Percentiles rank a stretch among this genome's conserved stretches.
Evolutionary conservation across 352 stramenopile species (phyloP).

Genomic region (Globisporangium takayamanum): DNA sequence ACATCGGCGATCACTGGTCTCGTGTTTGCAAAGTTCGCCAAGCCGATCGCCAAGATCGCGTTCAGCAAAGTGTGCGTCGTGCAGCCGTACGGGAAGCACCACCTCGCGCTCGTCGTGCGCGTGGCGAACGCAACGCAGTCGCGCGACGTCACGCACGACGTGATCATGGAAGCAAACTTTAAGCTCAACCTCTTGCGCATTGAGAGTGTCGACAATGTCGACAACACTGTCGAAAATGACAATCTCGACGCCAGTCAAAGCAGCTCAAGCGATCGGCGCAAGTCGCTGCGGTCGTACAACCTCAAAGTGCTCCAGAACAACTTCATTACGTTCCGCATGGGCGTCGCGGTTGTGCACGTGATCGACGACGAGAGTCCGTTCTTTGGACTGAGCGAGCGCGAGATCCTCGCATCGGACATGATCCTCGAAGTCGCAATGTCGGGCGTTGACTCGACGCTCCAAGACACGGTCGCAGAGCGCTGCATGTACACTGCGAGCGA

Average conservation of each 20-base stretch:
- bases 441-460: constrained; percentile 76
- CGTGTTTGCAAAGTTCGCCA: constrained; percentile 80
- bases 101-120: constrained; percentile 67
- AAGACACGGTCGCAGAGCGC: constrained; percentile 77
- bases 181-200: constrained; percentile 76
- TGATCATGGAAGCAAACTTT: constrained; percentile 81
- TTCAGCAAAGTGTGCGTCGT: constrained; percentile 77
- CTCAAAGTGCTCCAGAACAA: constrained; percentile 77
- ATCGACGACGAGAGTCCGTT: constrained; percentile 68
- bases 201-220: constrained; percentile 30
- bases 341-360: constrained; percentile 70
- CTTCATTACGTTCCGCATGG: constrained; percentile 85
- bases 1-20: constrained; percentile 76
- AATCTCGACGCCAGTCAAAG: constrained; percentile 12
- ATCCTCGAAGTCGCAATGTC: constrained; percentile 71
- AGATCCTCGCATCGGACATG: constrained; percentile 63
- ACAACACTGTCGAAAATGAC: constrained; percentile 1
- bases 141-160: constrained; percentile 70
- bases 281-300: constrained; percentile 68
- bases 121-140: constrained; percentile 79
- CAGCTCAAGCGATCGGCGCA: constrained; percentile 11
- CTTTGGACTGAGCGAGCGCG: constrained; percentile 47
- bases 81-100: constrained; percentile 67
- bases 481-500: constrained; percentile 66
- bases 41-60: constrained; percentile 67